Evolutionary conservation across 73 alveolate genomes (phyloP).

Genomic region (Paramecium sonneborni): DNA sequence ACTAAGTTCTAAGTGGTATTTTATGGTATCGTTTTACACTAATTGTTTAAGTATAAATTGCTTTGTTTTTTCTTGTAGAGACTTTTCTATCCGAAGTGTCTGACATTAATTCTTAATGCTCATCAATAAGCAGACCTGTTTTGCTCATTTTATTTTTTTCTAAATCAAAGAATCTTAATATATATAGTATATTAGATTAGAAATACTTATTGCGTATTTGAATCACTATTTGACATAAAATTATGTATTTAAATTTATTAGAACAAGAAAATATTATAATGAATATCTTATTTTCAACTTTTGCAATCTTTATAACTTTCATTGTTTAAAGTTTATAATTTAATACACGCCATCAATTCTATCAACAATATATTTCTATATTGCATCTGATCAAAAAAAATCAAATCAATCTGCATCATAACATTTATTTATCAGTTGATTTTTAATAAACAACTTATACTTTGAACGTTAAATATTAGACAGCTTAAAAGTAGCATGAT

Average conservation of each 20-base stretch:
- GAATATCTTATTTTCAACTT: background rate
- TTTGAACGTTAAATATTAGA: background rate
- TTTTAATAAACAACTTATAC: background rate
- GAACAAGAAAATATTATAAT: background rate
- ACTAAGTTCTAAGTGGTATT: constrained; percentile 29
- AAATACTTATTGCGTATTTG: background rate
- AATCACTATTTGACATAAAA: background rate
- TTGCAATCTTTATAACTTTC: background rate
- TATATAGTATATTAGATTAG: constrained; percentile 1
- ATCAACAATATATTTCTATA: background rate
- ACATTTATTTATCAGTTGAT: background rate
- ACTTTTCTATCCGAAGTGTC: constrained; percentile 14
- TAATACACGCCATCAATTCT: background rate
- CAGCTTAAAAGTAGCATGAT: background rate
- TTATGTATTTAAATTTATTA: background rate
- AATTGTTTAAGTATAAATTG: background rate
- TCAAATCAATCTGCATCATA: background rate
- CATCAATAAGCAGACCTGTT: background rate
- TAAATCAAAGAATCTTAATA: constrained; percentile 25
- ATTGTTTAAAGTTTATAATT: too few relatives aligned
- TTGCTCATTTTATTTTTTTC: constrained; percentile 35
- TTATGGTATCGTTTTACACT: constrained; percentile 53
- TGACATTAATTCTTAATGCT: background rate
- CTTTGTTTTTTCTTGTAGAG: constrained; percentile 33
- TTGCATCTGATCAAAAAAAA: background rate